phyloP scores from a whole-genome alignment of 768 basidiomycete genomes.

The Rubroboletus pulcherrimus region DNA sequence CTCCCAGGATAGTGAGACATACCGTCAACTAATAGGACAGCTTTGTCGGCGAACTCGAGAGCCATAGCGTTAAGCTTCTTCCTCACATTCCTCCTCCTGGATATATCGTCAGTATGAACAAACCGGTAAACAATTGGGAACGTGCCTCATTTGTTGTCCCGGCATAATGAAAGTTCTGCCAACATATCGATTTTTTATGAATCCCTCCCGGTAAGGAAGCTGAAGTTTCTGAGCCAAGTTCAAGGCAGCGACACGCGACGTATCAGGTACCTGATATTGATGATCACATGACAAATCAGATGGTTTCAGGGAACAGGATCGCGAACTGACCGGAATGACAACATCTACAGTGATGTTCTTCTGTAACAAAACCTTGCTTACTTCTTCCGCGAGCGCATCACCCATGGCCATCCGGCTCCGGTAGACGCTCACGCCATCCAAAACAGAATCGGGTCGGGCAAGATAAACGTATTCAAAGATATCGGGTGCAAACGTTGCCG shows the following conservation, averaged over 20 bases:
- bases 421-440: conserved; percentile 97
- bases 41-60: conserved; percentile 88
- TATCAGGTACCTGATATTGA: conserved; percentile 78
- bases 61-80: conserved; percentile 98
- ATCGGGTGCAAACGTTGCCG: conserved; percentile 86
- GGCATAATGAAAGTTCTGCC: conserved; percentile 99
- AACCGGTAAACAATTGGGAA: not conserved
- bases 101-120: conserved; percentile 2
- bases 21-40: conserved; percentile 96
- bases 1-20: conserved; percentile 15
- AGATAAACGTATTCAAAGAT: conserved; percentile 99
- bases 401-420: conserved; percentile 99
- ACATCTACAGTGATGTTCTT: conserved; percentile 81
- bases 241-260: conserved; percentile 91
- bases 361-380: conserved; percentile 64
- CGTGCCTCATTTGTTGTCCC: conserved; percentile 88
- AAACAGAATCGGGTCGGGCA: conserved; percentile 94
- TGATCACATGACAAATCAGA: not conserved
- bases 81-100: conserved; percentile 88
- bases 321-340: conserved; percentile 75
- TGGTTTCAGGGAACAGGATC: not conserved
- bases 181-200: conserved; percentile 98
- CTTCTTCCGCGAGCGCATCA: conserved; percentile 87
- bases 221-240: conserved; percentile 88
- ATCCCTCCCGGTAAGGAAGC: conserved; percentile 95